Base-by-base conservation (phyloP, 2,329 filamentous ascomycete species). In the Dothideomycetes sp. region DNA sequence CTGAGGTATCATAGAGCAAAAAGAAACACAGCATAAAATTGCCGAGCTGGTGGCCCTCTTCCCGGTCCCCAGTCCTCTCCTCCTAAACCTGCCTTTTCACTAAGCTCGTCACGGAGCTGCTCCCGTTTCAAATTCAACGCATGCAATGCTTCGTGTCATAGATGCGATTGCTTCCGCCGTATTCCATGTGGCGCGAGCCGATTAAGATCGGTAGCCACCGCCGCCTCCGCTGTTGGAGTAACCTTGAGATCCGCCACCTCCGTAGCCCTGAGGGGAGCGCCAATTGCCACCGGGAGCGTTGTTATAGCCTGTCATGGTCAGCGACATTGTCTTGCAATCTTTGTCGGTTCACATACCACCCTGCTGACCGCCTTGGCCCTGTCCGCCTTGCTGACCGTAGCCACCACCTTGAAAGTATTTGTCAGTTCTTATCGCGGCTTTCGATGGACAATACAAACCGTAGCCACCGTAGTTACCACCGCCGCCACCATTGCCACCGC, bases 401-500 rank as follows among this genome's bases (percentile, higher is more conserved):
- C 49, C 49, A 22, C 52, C 51, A 24, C 48, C 47, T 43, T 10
- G 4, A 33, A 16, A 29, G 10, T 27, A 27, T 27, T 15, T 4
- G 19, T 37, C 29, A 36, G 39, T 3, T 31, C n/a, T 19, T 4
- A 31, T 14, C 7, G 5, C 11, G 5, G 9, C 14, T 11, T 7
- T 32, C 12, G 16, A 24, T 34, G 9, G 10, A 32, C n/a, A n/a
- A n/a, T n/a, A 32, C 38, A 27, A 36, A 41, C 38, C 38, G 22
- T 36, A 40, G 30, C 40, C 38, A 9, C 36, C 39, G 34, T 41
- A 40, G 19, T 52, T 46, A 41, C 52, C 48, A 40, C 53, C 58
- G 30, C 56, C 47, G 16, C 50, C 49, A 36, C 50, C 44, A 14
- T 46, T 41, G 19, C 45, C 55, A 16, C 50, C 49, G 22, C 53